These are phyloP conservation scores for Arthroderma uncinatum DNA, from an alignment of 2,329 filamentous ascomycete species.

Conservation along the genomic window DNA sequence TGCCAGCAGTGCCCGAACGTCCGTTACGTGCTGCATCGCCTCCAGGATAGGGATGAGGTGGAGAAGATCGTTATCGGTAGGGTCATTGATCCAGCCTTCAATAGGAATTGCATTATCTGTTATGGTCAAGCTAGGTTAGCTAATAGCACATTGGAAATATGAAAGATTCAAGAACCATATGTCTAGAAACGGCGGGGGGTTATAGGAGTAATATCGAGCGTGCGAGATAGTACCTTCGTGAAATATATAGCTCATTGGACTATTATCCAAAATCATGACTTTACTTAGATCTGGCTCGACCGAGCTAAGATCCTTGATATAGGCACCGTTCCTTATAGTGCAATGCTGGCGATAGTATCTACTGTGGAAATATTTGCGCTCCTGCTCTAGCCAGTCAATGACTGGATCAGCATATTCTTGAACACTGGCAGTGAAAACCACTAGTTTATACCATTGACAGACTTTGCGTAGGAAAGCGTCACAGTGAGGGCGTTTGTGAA, in stretches of 20 bases:
- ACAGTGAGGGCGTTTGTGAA: constrained; percentile 93
- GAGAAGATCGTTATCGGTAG: constrained; percentile 88
- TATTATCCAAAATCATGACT: constrained; percentile 98
- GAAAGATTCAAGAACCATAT: not conserved
- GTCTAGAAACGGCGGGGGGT: too few relatives aligned
- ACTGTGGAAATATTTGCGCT: constrained; percentile 89
- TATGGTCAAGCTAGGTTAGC: constrained; percentile 6
- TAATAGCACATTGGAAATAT: not conserved
- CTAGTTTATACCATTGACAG: constrained; percentile 95
- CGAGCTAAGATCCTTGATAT: constrained; percentile 93
- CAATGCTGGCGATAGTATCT: constrained; percentile 96
- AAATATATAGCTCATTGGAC: constrained; percentile 95
- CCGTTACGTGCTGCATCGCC: constrained; percentile 89
- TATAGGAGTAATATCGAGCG: not conserved
- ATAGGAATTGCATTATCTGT: constrained; percentile 97
- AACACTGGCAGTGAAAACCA: constrained; percentile 92
- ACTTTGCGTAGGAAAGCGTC: constrained; percentile 93
- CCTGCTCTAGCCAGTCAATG: constrained; percentile 95
- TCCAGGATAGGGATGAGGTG: constrained; percentile 87
- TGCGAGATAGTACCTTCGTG: constrained; percentile 63
- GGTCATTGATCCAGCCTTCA: constrained; percentile 98
- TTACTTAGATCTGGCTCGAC: constrained; percentile 95
- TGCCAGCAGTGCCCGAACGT: constrained; percentile 82
- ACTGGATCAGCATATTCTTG: constrained; percentile 98
- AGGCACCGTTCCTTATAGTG: constrained; percentile 87